Conservation (phyloP, 257 asterid genomes). For the Nicotiana noctiflora region DNA sequence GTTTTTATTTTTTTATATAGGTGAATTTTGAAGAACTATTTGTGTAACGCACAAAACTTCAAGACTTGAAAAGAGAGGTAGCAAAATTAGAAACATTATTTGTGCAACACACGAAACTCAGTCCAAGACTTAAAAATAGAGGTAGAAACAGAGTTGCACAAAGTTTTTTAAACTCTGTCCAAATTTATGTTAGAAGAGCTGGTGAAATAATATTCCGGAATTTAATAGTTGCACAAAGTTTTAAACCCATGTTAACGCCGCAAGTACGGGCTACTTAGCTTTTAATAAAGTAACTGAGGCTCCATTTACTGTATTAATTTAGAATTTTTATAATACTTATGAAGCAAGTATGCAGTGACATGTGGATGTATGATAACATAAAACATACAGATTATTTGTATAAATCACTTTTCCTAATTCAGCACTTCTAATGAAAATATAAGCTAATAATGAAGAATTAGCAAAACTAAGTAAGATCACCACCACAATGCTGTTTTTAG, state of each 20-base stretch:
- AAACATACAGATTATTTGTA: background rate
- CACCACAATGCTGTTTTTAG: background rate
- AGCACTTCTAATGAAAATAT: background rate
- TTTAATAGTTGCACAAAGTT: too few relatives aligned
- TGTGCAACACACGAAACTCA: background rate
- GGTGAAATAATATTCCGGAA: background rate
- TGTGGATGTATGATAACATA: background rate
- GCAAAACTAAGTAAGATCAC: background rate
- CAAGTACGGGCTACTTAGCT: background rate
- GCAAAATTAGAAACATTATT: background rate
- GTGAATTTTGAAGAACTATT: background rate
- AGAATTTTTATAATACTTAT: background rate
- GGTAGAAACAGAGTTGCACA: background rate
- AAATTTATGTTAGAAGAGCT: background rate
- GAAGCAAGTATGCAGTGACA: constrained; percentile 1
- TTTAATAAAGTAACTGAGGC: constrained; percentile 1
- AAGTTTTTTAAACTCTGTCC: background rate
- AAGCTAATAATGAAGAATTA: background rate
- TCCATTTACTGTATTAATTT: background rate
- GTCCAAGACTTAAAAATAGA: background rate
- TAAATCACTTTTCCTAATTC: background rate
- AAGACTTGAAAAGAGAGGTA: background rate
- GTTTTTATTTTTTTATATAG: background rate
- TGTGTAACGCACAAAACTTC: background rate
- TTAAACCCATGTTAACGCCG: background rate